Evolutionary conservation across 768 basidiomycete species (phyloP).

Genomic region (Leccinum incarnatum): DNA sequence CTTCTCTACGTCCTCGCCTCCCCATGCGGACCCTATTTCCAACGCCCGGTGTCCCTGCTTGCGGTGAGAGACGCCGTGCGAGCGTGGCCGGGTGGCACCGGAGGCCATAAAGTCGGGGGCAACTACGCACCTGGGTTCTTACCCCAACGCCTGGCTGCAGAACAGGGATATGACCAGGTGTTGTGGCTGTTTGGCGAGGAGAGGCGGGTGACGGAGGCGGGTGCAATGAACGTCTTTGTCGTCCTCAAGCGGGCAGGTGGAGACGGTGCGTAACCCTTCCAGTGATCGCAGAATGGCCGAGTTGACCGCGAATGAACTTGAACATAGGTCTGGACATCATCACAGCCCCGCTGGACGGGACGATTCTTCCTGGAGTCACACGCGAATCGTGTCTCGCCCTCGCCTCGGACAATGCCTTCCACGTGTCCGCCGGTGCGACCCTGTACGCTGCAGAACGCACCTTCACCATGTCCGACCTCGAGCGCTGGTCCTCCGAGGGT

Average conservation of each 20-base stretch:
- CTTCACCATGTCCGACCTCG: conserved; percentile 63
- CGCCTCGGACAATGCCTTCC: conserved; percentile 58
- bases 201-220: conserved; percentile 53
- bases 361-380: conserved; percentile 91
- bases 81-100: conserved; percentile 80
- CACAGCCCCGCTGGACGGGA: conserved; percentile 87
- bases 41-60: conserved; percentile 51
- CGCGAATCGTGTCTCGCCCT: conserved; percentile 81
- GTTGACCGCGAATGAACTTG: neutral
- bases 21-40: conserved; percentile 52
- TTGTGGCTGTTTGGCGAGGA: conserved; percentile 74
- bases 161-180: conserved; percentile 72
- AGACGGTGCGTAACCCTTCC: conserved; percentile 32
- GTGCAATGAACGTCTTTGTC: conserved; percentile 81
- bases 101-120: conserved; percentile 57
- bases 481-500: conserved; percentile 51
- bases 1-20: conserved; percentile 82
- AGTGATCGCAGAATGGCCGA: neutral
- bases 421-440: conserved; percentile 15
- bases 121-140: conserved; percentile 63
- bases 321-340: conserved; percentile 60
- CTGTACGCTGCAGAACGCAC: conserved; percentile 53
- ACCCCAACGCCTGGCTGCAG: conserved; percentile 63
- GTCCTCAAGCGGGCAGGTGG: conserved; percentile 60
- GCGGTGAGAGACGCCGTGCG: conserved; percentile 75